Evolutionary conservation across 176 grass and related monocot genomes (phyloP).

Genomic region (Ananas comosus): DNA sequence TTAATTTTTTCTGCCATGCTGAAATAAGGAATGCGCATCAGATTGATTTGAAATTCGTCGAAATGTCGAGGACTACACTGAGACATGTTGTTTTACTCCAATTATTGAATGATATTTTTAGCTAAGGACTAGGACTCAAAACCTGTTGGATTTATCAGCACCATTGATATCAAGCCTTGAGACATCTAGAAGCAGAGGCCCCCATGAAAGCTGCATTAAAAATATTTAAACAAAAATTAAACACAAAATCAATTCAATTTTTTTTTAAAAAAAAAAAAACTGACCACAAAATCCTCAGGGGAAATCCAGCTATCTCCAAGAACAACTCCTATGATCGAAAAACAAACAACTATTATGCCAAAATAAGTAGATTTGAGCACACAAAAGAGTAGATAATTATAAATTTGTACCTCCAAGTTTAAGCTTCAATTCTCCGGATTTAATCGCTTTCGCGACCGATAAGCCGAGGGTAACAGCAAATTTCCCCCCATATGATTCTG

Average conservation of each 20-base stretch:
- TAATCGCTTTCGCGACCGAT: conserved; percentile 37
- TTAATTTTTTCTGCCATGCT: conserved; percentile 49
- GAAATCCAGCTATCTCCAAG: conserved; percentile 81
- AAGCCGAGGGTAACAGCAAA: conserved; percentile 53
- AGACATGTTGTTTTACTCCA: no score
- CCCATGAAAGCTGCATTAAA: conserved; percentile 49
- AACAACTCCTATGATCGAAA: conserved; percentile 36
- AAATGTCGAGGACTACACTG: not conserved
- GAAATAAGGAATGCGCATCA: not conserved
- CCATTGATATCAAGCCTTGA: conserved; percentile 57
- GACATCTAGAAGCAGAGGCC: conserved; percentile 40
- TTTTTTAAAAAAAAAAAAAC: not conserved
- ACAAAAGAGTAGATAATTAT: not conserved
- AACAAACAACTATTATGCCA: not conserved
- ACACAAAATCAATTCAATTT: not conserved
- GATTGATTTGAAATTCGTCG: not conserved
- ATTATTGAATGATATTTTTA: not conserved
- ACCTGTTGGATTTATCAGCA: conserved; percentile 36
- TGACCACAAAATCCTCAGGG: conserved; percentile 56
- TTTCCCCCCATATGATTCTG: conserved; percentile 80
- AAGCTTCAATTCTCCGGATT: conserved; percentile 43
- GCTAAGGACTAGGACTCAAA: not conserved
- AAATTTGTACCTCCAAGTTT: conserved; percentile 43
- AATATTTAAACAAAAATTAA: not conserved
- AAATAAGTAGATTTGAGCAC: not conserved